Evolutionary conservation across 116 monocot species (phyloP).

Genomic region (Posidonia oceanica): DNA sequence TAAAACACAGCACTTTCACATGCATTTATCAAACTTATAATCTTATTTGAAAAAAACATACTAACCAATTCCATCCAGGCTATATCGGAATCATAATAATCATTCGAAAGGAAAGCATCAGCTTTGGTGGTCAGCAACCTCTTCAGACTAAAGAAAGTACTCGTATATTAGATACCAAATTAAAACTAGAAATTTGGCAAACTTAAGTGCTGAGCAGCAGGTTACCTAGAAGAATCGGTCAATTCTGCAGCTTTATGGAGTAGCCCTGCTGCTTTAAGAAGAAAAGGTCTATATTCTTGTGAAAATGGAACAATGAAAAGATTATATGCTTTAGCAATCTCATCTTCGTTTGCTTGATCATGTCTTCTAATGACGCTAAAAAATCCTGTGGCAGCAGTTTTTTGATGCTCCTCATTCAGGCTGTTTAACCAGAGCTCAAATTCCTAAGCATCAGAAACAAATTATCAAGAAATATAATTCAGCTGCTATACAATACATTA

Average conservation of each 20-base stretch:
- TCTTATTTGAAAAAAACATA: slow-evolving; percentile 3
- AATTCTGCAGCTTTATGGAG: slow-evolving; percentile 65
- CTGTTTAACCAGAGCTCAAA: slow-evolving; percentile 71
- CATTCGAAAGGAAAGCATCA: slow-evolving; percentile 87
- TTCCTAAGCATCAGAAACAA: slow-evolving; percentile 33
- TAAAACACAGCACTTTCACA: too few relatives aligned
- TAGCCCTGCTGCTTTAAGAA: slow-evolving; percentile 53
- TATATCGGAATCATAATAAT: slow-evolving; percentile 96
- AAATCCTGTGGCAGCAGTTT: slow-evolving; percentile 58
- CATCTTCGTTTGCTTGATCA: slow-evolving; percentile 17
- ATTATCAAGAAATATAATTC: not conserved
- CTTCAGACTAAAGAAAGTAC: slow-evolving; percentile 46
- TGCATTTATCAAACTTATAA: too few relatives aligned
- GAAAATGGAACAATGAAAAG: slow-evolving; percentile 72
- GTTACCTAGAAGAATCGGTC: slow-evolving; percentile 61
- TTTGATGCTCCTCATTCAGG: slow-evolving; percentile 40
- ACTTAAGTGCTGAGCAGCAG: not conserved
- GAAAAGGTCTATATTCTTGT: slow-evolving; percentile 53
- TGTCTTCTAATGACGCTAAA: slow-evolving; percentile 86
- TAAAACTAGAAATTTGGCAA: not conserved
- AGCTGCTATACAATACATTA: too few relatives aligned
- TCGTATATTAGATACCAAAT: slow-evolving; percentile 1
- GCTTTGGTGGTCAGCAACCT: slow-evolving; percentile 74
- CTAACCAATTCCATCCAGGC: slow-evolving; percentile 98
- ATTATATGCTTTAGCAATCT: slow-evolving; percentile 10